phyloP scores from a whole-genome alignment of 1,284 basidiomycete species.

The Rhodotorula sp. region DNA sequence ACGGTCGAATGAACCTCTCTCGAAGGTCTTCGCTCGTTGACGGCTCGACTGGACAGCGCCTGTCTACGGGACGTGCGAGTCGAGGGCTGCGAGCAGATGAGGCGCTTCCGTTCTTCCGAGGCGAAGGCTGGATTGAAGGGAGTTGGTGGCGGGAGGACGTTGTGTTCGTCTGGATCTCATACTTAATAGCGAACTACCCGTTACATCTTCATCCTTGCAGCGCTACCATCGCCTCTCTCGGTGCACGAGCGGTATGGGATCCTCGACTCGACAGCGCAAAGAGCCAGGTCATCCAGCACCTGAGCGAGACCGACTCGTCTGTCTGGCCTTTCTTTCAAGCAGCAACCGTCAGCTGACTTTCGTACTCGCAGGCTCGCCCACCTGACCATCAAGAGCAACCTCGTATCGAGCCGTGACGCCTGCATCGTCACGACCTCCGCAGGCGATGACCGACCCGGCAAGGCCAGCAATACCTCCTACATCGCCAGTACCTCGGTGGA shows the following conservation, averaged over 20 bases:
- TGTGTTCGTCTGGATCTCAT: neutral
- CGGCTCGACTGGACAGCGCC: neutral
- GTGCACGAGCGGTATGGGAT: slow-evolving; percentile 26
- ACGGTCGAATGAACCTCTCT: neutral
- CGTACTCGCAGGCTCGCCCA: neutral
- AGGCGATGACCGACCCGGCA: neutral
- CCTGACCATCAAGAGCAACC: slow-evolving; percentile 15
- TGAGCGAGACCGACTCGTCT: slow-evolving; percentile 18
- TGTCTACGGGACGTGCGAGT: neutral
- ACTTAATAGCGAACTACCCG: too few species aligned
- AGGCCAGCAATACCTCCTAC: slow-evolving; percentile 7
- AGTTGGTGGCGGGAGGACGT: slow-evolving; percentile 33
- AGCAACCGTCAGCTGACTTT: neutral
- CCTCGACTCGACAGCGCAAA: slow-evolving; percentile 13
- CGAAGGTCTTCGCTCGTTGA: too few species aligned
- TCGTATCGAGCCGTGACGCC: slow-evolving; percentile 25
- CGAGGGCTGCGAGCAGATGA: slow-evolving; percentile 30
- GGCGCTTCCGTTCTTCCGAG: slow-evolving; percentile 30
- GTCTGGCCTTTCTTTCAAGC: neutral
- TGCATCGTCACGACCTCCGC: slow-evolving; percentile 6
- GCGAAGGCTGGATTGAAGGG: slow-evolving; percentile 36
- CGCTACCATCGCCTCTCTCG: slow-evolving; percentile 24
- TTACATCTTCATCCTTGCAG: neutral
- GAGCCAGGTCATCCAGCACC: slow-evolving; percentile 13
- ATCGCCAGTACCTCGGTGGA: slow-evolving; percentile 20